phyloP scores from a whole-genome alignment of 2,329 filamentous ascomycete species.

The Colletotrichum sp. region DNA sequence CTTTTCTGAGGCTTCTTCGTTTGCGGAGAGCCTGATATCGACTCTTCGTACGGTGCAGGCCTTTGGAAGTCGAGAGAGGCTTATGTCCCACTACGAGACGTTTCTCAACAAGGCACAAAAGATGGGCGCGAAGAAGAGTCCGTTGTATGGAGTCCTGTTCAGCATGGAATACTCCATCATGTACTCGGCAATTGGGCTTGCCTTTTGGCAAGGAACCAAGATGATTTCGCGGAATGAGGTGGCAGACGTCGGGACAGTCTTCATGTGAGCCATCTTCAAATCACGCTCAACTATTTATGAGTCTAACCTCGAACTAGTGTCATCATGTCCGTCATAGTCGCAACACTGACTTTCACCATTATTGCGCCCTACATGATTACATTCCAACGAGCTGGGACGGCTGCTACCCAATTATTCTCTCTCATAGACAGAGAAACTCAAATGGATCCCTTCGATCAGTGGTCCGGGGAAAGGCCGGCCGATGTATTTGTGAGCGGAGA shows the following conservation, averaged over 20 bases:
- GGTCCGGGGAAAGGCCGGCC: neutral
- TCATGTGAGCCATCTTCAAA: constrained; percentile 2
- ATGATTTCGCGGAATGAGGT: constrained; percentile 34
- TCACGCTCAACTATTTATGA: neutral
- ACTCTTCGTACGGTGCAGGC: constrained; percentile 18
- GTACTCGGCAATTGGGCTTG: constrained; percentile 21
- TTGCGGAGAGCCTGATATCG: constrained; percentile 29
- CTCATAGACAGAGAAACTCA: constrained; percentile 27
- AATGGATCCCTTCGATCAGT: constrained; percentile 25
- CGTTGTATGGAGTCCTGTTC: constrained; percentile 32
- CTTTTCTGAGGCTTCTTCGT: constrained; percentile 27
- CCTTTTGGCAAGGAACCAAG: constrained; percentile 34
- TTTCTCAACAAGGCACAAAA: neutral
- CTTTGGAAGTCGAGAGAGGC: neutral
- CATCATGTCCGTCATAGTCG: constrained; percentile 28
- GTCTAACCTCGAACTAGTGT: constrained; percentile 17
- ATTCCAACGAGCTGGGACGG: constrained; percentile 26
- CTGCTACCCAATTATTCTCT: constrained; percentile 25
- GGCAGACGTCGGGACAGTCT: constrained; percentile 5
- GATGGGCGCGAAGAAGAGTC: constrained; percentile 25
- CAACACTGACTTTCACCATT: constrained; percentile 17
- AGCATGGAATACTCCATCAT: constrained; percentile 46
- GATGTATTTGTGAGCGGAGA: constrained; percentile 5
- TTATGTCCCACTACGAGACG: constrained; percentile 14
- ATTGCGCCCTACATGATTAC: constrained; percentile 25